Evolutionary conservation across 2,329 filamentous ascomycete genomes (phyloP).

Genomic region (Ophiocordyceps camponoti-floridani): DNA sequence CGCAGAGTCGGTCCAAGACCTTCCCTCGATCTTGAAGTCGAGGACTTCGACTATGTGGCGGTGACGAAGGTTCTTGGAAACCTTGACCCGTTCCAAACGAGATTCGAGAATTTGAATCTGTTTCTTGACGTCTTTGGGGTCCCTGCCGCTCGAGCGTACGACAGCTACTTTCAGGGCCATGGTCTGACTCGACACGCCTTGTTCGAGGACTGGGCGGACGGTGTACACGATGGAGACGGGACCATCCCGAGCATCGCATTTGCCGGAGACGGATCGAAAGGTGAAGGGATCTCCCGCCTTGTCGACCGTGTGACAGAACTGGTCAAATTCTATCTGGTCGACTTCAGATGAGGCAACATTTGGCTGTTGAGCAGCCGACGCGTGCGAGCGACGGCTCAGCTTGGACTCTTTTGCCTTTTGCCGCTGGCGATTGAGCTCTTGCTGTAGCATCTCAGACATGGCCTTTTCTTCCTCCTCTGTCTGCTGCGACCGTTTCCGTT

Average conservation of each 20-base stretch:
- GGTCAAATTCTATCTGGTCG: slow-evolving; percentile 43
- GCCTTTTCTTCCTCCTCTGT: slow-evolving; percentile 51
- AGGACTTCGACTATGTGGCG: slow-evolving; percentile 62
- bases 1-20: slow-evolving; percentile 19
- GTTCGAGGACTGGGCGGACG: slow-evolving; percentile 48
- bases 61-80: slow-evolving; percentile 56
- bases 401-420: slow-evolving; percentile 46
- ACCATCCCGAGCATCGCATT: slow-evolving; percentile 46
- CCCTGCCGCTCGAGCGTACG: slow-evolving; percentile 37
- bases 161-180: slow-evolving; percentile 57
- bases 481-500: slow-evolving; percentile 9
- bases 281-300: slow-evolving; percentile 41
- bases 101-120: slow-evolving; percentile 61
- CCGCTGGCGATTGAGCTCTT: slow-evolving; percentile 51
- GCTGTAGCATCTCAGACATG: slow-evolving; percentile 52
- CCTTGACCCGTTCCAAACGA: slow-evolving; percentile 57
- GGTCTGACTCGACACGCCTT: slow-evolving; percentile 37
- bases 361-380: slow-evolving; percentile 8
- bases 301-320: slow-evolving; percentile 45
- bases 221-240: slow-evolving; percentile 51
- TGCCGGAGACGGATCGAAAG: slow-evolving; percentile 56
- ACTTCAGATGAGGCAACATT: slow-evolving; percentile 10
- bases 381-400: slow-evolving; percentile 35
- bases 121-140: slow-evolving; percentile 50
- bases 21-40: slow-evolving; percentile 61